phyloP scores from a whole-genome alignment of 495 filamentous ascomycete species.

The Penicillium coprophilum region DNA sequence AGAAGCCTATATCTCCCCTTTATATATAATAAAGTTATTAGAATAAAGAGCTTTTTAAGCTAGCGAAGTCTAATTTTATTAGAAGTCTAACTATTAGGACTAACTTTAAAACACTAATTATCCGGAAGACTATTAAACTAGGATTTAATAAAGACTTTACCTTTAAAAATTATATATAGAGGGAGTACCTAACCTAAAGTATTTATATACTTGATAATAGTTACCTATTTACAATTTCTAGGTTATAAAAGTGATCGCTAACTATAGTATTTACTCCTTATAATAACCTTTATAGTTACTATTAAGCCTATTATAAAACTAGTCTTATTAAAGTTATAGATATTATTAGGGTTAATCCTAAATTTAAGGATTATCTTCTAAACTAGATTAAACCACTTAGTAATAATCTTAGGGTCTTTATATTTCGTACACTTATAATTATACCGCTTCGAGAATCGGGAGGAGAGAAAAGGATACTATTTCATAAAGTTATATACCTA shows the following conservation, averaged over 20 bases:
- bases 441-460: too few species aligned
- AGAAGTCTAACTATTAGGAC: not conserved
- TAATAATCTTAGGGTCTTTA: not conserved
- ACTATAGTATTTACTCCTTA: slow-evolving; percentile 2
- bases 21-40: too few species aligned
- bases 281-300: slow-evolving; percentile 4
- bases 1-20: too few species aligned
- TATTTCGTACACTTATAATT: not conserved
- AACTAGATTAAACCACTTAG: not conserved
- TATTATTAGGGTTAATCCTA: not conserved
- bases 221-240: slow-evolving; percentile 1
- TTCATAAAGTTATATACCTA: too few species aligned
- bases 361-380: not conserved
- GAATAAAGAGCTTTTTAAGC: not conserved
- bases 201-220: slow-evolving; percentile 4
- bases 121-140: not conserved
- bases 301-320: slow-evolving; percentile 13
- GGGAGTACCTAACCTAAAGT: not conserved
- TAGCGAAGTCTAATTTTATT: not conserved
- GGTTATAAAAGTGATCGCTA: slow-evolving; percentile 4
- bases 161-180: slow-evolving; percentile 9
- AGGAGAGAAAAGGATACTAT: too few species aligned
- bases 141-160: not conserved
- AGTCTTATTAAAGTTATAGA: slow-evolving; percentile 7
- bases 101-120: not conserved